Evolutionary conservation across 2,329 filamentous ascomycete species (phyloP), one percentile per base, ranked within the genome.

Genomic region (Diplodia corticola): DNA sequence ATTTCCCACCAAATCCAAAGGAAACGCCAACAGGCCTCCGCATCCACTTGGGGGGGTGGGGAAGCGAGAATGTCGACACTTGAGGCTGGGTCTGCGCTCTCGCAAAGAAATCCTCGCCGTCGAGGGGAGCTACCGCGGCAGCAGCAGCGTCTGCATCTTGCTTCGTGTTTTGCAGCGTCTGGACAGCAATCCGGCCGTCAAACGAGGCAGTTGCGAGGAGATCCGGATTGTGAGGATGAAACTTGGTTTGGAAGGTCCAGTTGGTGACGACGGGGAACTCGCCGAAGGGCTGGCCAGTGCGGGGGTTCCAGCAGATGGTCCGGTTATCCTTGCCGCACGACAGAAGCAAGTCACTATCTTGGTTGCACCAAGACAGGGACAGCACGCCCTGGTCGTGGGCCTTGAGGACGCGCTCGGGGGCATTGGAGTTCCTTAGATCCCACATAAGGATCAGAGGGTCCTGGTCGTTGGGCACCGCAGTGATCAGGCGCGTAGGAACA

Each of bases 221-320:
- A 75, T 89, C 91, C 12, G 95, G 94, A 78, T 99, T 97, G 71
- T 91, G 89, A 33, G 95, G 95, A 77, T 97, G 93, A 85, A 96
- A 98, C 69, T 90, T 87, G 5, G 95, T 97, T 76, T 94, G 89
- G 82, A 99, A 99, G 5, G 93, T 97, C 94, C 95, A 99, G 79
- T 98, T 99, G n/a, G 94, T 97, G 64, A 96, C 93, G 73, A 97
- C 92, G 4, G 94, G 93, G 75, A 98, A 94, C 79, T 98, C 94
- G 70, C 96, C 95, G 69, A 93, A 90, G 13, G 87, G 84, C 75
- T 95, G 88, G 63, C 94, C 94, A 2, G 91, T 97, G 74, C 95
- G 91, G 1, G 95, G 92, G 78, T 98, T 98, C 95, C 96, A 99
- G 68, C 95, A 89, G 68, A 99, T 86, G 2, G 93, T 97, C 72